phyloP scores from a whole-genome alignment of 768 basidiomycete genomes.

The Mycena epipterygia region DNA sequence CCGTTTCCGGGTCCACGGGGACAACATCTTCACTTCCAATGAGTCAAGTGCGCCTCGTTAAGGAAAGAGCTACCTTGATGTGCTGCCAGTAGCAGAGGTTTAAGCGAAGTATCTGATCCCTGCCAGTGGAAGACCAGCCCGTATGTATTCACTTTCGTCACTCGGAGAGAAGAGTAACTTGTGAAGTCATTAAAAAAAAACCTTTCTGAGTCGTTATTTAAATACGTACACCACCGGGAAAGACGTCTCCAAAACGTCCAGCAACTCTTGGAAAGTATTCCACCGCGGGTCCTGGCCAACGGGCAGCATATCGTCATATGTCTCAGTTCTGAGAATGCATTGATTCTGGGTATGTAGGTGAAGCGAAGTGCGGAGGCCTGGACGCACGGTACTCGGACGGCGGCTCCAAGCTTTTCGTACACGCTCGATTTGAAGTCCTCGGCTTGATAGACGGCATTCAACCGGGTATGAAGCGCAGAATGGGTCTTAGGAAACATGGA shows the following conservation, averaged over 20 bases:
- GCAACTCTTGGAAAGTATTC: slow-evolving; percentile 51
- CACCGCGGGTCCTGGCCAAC: slow-evolving; percentile 62
- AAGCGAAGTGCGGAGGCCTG: background rate
- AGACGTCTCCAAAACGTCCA: slow-evolving; percentile 53
- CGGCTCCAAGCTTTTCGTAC: slow-evolving; percentile 48
- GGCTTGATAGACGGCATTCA: slow-evolving; percentile 15
- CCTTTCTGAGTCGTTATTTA: background rate
- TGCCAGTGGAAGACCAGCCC: slow-evolving; percentile 72
- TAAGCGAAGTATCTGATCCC: slow-evolving; percentile 63
- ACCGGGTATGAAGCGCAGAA: background rate
- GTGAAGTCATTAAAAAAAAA: background rate
- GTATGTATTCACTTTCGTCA: slow-evolving; percentile 71
- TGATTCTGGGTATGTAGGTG: background rate
- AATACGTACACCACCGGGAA: slow-evolving; percentile 66
- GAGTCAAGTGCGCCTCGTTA: background rate
- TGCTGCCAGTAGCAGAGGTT: slow-evolving; percentile 66
- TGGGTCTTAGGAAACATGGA: slow-evolving; percentile 1
- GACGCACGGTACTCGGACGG: slow-evolving; percentile 47
- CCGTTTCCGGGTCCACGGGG: slow-evolving; percentile 69
- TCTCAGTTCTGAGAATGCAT: slow-evolving; percentile 56
- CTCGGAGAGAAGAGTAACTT: slow-evolving; percentile 63
- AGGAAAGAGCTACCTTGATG: slow-evolving; percentile 58
- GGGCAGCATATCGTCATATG: slow-evolving; percentile 60
- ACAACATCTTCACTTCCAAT: slow-evolving; percentile 66
- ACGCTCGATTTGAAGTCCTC: slow-evolving; percentile 43